Base-by-base conservation (phyloP, 73 alveolate genomes). In the Paraurostyla sp. region DNA sequence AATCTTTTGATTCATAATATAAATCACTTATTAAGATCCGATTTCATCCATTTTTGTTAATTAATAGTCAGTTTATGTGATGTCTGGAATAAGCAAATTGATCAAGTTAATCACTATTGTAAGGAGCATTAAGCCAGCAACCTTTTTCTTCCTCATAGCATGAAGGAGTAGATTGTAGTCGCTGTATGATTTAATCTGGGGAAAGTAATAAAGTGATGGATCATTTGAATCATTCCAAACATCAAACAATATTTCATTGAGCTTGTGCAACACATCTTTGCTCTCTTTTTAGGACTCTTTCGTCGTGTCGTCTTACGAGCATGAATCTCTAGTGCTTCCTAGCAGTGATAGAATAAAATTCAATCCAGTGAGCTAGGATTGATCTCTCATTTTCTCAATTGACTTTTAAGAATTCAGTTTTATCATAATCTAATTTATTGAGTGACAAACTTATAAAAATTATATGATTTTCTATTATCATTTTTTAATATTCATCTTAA, bases 191-290 rank as follows among this genome's bases (percentile, higher is more conserved):
- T 42, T 0, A 23, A 73, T 73, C 11, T 68, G 46, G 16, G 87
- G 87, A 50, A 48, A 73, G 27, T 45, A 73, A 13, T 45, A 32
- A 3, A 45, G 27, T 1, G 87, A 48, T 16, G 87, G 87, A 33
- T 73, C 87, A 73, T 73, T 73, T 15, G 41, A 68, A 13, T 73
- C 87, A 11, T 27, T 30, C 87, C 87, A 73, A 1, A 73, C 51
- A 27, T 73, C 87, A 36, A 73, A 45, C 25, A 73, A 48, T 6
- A 40, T 2, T 15, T 73, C 71, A 45, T 20, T 48, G n/a, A n/a
- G n/a, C n/a, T n/a, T n/a, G n/a, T n/a, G n/a, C n/a, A n/a, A n/a
- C n/a, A n/a, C n/a, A n/a, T n/a, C n/a, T n/a, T n/a, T n/a, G n/a
- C n/a, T n/a, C n/a, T n/a, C n/a, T n/a, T n/a, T n/a, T n/a, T n/a